A percentile compares a stretch with the other conserved stretches of the same genome.
phyloP scores from a whole-genome alignment of 1,284 basidiomycete genomes.

The Tylopilus orsonianus region DNA sequence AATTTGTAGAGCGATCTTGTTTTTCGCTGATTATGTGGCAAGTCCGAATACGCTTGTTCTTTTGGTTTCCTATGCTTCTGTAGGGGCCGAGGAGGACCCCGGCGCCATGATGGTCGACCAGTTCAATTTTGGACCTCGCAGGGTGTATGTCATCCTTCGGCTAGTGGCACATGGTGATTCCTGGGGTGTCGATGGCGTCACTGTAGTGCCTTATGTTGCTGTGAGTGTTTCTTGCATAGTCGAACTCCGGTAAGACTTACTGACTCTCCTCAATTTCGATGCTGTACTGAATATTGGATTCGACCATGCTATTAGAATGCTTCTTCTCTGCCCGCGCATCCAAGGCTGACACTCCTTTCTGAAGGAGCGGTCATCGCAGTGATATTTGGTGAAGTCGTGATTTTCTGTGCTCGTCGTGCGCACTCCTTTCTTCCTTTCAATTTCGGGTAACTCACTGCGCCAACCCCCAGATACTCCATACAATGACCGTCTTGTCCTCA shows the following conservation, averaged over 20 bases:
- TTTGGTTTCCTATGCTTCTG: conserved; percentile 61
- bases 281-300: neutral
- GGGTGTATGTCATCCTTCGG: conserved; percentile 64
- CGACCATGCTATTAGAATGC: conserved; percentile 49
- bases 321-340: conserved; percentile 67
- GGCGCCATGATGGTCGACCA: conserved; percentile 42
- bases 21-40: conserved; percentile 6
- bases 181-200: conserved; percentile 39
- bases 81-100: conserved; percentile 46
- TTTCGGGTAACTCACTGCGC: neutral
- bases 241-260: neutral
- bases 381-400: conserved; percentile 77
- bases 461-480: conserved; percentile 59
- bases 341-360: conserved; percentile 59
- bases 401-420: conserved; percentile 64
- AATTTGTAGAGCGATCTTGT: neutral
- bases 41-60: conserved; percentile 57
- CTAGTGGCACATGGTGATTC: conserved; percentile 35
- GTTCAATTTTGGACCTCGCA: conserved; percentile 45
- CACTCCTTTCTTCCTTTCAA: neutral
- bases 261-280: neutral
- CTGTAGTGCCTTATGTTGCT: conserved; percentile 70
- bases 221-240: conserved; percentile 42
- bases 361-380: conserved; percentile 58
- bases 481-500: conserved; percentile 69